phyloP scores from a whole-genome alignment of 1,284 basidiomycete species.

The Trametes polyzona region DNA sequence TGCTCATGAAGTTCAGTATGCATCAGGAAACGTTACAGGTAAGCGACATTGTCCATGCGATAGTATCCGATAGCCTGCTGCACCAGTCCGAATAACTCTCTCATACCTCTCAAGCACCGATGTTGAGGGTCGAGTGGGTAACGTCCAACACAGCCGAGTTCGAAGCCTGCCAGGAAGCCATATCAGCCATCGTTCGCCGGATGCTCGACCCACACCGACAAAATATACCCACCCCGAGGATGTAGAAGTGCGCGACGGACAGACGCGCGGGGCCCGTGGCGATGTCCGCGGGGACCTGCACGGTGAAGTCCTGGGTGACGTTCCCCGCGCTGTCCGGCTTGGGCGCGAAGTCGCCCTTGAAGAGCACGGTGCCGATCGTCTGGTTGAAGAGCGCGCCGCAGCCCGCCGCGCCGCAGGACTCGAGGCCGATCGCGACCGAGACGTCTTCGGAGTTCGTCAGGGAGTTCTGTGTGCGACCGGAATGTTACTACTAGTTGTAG shows the following conservation, averaged over 20 bases:
- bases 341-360: constrained; percentile 46
- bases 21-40: too few relatives aligned
- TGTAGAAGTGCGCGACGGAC: constrained; percentile 7
- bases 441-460: constrained; percentile 43
- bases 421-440: constrained; percentile 42
- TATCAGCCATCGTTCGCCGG: not conserved
- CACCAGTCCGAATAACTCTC: too few relatives aligned
- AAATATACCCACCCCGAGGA: constrained; percentile 13
- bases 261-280: constrained; percentile 4
- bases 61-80: not conserved
- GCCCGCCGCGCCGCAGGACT: constrained; percentile 31
- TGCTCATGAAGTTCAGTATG: too few relatives aligned
- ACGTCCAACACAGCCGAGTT: not conserved
- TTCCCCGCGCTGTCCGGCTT: not conserved
- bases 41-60: not conserved
- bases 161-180: not conserved
- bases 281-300: constrained; percentile 11
- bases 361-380: constrained; percentile 44
- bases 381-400: constrained; percentile 18
- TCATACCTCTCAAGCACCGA: not conserved
- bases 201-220: not conserved
- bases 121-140: not conserved
- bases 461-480: constrained; percentile 33
- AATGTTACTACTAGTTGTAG: not conserved
- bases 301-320: constrained; percentile 12